Evolutionary conservation across 257 asterid species (phyloP).

Genomic region (Schizonepeta tenuifolia): DNA sequence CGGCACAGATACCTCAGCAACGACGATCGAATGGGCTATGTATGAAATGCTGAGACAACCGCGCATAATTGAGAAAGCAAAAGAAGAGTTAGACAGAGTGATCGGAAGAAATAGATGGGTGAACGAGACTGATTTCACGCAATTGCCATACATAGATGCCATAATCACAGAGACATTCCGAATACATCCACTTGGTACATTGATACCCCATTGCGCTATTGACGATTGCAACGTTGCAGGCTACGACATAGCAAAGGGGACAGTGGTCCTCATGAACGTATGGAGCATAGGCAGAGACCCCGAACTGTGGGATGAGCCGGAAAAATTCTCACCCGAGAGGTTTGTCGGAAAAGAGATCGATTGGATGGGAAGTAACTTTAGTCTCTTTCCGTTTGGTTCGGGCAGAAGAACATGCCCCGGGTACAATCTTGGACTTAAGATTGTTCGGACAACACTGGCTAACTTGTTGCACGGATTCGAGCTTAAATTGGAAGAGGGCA

Average conservation of each 20-base stretch:
- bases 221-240: conserved; percentile 40
- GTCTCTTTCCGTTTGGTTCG: no score
- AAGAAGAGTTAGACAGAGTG: conserved; percentile 39
- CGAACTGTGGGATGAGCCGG: conserved; percentile 33
- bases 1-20: conserved; percentile 34
- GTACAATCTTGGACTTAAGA: no score
- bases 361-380: background rate
- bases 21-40: conserved; percentile 33
- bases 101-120: conserved; percentile 43
- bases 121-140: conserved; percentile 26
- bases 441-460: no score
- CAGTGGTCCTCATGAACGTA: conserved; percentile 27
- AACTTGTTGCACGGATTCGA: no score
- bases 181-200: conserved; percentile 34
- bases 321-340: conserved; percentile 9
- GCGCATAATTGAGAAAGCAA: conserved; percentile 24
- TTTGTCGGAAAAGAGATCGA: conserved; percentile 37
- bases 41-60: conserved; percentile 17
- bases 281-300: conserved; percentile 45
- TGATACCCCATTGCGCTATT: conserved; percentile 35
- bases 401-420: no score
- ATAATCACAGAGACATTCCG: conserved; percentile 39
- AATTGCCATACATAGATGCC: conserved; percentile 25
- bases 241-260: conserved; percentile 39
- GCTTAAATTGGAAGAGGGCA: no score